Evolutionary conservation across 768 basidiomycete genomes (phyloP), one percentile per base, ranked within the genome.

Genomic region (Mrakia blollopis): DNA sequence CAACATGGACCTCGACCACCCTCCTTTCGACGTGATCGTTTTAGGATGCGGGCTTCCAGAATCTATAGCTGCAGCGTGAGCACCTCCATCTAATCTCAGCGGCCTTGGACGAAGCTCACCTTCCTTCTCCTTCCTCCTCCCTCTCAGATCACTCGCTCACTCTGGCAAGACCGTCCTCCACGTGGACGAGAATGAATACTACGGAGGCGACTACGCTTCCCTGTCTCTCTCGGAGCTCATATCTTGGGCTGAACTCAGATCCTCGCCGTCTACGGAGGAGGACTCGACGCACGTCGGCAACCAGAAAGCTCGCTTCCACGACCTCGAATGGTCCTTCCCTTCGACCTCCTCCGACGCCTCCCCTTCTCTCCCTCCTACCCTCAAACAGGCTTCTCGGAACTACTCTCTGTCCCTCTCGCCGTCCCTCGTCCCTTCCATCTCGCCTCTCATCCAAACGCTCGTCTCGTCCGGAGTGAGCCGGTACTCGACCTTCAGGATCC

Each of bases 321-420:
- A 57, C 28, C 52, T 78, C 50, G 52, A 18, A 10, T 76, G 75
- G 75, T 54, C 67, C 37, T 76, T 76, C 52, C 41, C 74, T 30
- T 70, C 75, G 21, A 21, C 63, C 30, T 35, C 72, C 35, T 44
- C 37, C 25, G 39, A 63, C 9, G 1, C 65, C 28, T 57, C 65
- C n/a, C 76, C 79, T 0, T 52, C 79, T 9, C 77, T 80, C 47
- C 61, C 76, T 13, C 76, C 80, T 10, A 73, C 80, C 30, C 80
- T 86, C n/a, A 85, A 88, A 2, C 84, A 87, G 8, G 87, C 89
- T 50, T 86, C 90, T 35, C 88, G 92, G 39, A 89, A 90, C 72
- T 98, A 94, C 83, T 89, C 94, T 0, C 84, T 98, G 37, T 94
- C 92, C 21, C 87, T 98, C n/a, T 86, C 88, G 11, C 95, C 95